These are phyloP conservation scores for Gliomastix tumulicola DNA, from an alignment of 2,329 filamentous ascomycete species.

Conservation along the genomic window DNA sequence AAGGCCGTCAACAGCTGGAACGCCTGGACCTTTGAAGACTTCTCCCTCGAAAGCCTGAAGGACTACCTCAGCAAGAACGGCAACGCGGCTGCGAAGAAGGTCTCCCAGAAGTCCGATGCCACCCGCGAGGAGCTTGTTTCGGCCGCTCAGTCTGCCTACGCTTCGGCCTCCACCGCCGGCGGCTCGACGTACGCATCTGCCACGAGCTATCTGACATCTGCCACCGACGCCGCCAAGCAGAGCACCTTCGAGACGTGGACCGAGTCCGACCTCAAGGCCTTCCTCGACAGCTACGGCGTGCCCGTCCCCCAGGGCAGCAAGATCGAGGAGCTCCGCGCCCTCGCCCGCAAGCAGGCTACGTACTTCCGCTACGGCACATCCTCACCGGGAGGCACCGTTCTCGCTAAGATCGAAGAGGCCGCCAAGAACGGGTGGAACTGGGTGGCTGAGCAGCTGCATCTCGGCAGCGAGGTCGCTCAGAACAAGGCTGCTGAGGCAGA, in stretches of 20 bases:
- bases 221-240: constrained; percentile 59
- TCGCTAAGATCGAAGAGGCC: constrained; percentile 52
- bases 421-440: constrained; percentile 42
- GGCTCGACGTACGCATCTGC: constrained; percentile 57
- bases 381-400: constrained; percentile 56
- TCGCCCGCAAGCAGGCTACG: constrained; percentile 65
- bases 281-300: constrained; percentile 73
- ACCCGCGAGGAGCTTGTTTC: constrained; percentile 68
- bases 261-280: constrained; percentile 66
- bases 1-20: constrained; percentile 62
- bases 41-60: constrained; percentile 64
- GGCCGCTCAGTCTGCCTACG: constrained; percentile 55
- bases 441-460: constrained; percentile 39
- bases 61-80: constrained; percentile 45
- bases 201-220: constrained; percentile 62
- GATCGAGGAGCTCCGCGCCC: constrained; percentile 61
- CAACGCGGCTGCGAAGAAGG: constrained; percentile 48
- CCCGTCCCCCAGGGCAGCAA: constrained; percentile 59
- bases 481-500: constrained; percentile 33
- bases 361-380: constrained; percentile 73
- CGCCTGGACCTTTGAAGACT: constrained; percentile 75
- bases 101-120: constrained; percentile 53
- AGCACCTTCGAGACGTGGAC: constrained; percentile 68
- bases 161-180: constrained; percentile 50
- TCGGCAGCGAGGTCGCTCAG: constrained; percentile 40